These are phyloP conservation scores for Psilocybe cyanescens DNA, from an alignment of 768 basidiomycete species.

Conservation along the genomic window DNA sequence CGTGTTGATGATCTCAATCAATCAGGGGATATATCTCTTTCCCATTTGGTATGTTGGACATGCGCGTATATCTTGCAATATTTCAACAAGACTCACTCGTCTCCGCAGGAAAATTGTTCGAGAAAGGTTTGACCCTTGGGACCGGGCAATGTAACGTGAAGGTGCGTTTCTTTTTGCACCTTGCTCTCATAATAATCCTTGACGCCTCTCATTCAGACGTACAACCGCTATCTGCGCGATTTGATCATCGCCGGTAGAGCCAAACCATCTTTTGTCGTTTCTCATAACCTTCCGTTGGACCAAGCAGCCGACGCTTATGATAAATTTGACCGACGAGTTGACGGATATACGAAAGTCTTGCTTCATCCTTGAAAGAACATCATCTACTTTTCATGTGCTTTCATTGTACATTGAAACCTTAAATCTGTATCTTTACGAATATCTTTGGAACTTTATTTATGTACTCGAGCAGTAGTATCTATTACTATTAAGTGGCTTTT, in stretches of 20 bases:
- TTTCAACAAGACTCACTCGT: slow-evolving; percentile 3
- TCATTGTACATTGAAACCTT: too few species aligned
- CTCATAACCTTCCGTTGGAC: slow-evolving; percentile 53
- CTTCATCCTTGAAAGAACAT: slow-evolving; percentile 43
- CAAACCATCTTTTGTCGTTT: slow-evolving; percentile 58
- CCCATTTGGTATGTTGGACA: slow-evolving; percentile 43
- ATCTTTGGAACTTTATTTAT: too few species aligned
- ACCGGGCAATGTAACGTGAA: slow-evolving; percentile 63
- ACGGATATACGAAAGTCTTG: slow-evolving; percentile 57
- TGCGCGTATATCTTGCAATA: not conserved
- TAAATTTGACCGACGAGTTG: slow-evolving; percentile 57
- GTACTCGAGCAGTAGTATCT: too few species aligned
- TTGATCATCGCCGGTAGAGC: slow-evolving; percentile 56
- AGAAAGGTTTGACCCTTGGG: slow-evolving; percentile 56
- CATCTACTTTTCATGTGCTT: too few species aligned
- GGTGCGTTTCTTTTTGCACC: slow-evolving; percentile 26
- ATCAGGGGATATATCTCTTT: slow-evolving; percentile 53
- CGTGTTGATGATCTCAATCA: not conserved
- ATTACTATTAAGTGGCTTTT: too few species aligned
- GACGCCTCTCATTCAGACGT: slow-evolving; percentile 33
- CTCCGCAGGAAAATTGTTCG: slow-evolving; percentile 45
- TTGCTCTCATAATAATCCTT: not conserved
- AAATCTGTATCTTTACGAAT: too few species aligned
- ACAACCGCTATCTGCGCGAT: slow-evolving; percentile 58
- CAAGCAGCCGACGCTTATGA: slow-evolving; percentile 52